phyloP scores from a whole-genome alignment of 345 rosid genomes.

The Passiflora organensis region DNA sequence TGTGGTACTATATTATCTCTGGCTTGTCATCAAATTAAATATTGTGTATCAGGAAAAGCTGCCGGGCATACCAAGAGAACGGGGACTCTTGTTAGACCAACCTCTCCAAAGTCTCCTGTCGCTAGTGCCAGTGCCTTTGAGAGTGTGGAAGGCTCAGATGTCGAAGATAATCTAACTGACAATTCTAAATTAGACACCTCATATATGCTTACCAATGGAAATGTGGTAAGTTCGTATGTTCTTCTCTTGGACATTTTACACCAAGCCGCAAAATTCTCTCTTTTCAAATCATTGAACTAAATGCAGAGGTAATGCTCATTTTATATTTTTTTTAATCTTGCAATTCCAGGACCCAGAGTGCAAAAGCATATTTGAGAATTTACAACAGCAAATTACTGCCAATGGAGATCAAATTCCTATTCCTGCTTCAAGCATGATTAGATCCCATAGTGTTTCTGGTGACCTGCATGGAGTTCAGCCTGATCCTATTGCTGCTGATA shows the following conservation, averaged over 20 bases:
- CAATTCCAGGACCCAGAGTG: conserved; percentile 31
- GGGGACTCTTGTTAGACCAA: conserved; percentile 60
- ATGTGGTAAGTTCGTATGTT: conserved; percentile 53
- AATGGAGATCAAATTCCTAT: conserved; percentile 54
- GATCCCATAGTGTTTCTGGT: conserved; percentile 91
- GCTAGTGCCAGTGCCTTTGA: conserved; percentile 93
- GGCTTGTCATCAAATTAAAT: conserved; percentile 2
- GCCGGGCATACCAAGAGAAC: conserved; percentile 54
- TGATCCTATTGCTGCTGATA: conserved; percentile 97
- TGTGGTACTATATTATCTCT: not conserved
- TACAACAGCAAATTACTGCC: conserved; percentile 42
- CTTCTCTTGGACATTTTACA: not conserved
- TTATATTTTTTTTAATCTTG: conserved; percentile 1
- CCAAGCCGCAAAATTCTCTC: not conserved
- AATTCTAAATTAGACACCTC: conserved; percentile 50
- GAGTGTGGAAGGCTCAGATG: conserved; percentile 90
- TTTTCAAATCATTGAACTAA: not conserved
- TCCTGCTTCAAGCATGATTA: conserved; percentile 77
- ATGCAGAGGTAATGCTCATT: not conserved
- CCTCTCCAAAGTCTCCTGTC: conserved; percentile 92
- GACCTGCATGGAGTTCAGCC: conserved; percentile 98
- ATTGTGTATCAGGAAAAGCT: conserved; percentile 49
- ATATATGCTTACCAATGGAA: conserved; percentile 64
- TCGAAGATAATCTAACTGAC: conserved; percentile 72
- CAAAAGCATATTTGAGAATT: conserved; percentile 17